Evolutionary conservation across 805 yeast species (phyloP).

Genomic region (Candida namnaoensis): DNA sequence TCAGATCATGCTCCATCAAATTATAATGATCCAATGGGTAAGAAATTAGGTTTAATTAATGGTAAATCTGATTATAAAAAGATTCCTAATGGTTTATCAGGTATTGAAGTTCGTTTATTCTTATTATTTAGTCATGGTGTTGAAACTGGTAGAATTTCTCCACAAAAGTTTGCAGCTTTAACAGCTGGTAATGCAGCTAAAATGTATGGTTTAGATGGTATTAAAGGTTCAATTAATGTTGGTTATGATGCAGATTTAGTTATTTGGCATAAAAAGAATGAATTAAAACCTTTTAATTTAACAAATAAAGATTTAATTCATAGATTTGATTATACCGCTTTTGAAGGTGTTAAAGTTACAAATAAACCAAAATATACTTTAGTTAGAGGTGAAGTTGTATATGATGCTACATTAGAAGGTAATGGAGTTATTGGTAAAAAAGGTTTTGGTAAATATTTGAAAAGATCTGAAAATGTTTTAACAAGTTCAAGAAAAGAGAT

Average conservation of each 20-base stretch:
- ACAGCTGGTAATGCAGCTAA: conserved; percentile 37
- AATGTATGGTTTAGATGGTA: conserved; percentile 31
- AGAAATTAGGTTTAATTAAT: conserved; percentile 30
- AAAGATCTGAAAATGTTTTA: conserved; percentile 16
- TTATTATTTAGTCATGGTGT: conserved; percentile 35
- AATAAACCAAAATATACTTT: conserved; percentile 41
- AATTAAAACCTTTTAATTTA: conserved; percentile 17
- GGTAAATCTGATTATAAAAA: conserved; percentile 31
- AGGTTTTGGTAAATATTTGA: conserved; percentile 18
- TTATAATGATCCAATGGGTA: conserved; percentile 32
- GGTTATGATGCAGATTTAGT: conserved; percentile 42
- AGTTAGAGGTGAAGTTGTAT: conserved; percentile 27
- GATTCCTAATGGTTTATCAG: conserved; percentile 42
- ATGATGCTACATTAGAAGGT: conserved; percentile 7
- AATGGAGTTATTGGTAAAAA: conserved; percentile 12
- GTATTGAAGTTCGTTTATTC: conserved; percentile 38
- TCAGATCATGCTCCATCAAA: conserved; percentile 39
- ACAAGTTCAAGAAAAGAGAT: conserved; percentile 13
- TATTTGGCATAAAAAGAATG: conserved; percentile 36
- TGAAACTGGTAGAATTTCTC: conserved; percentile 27
- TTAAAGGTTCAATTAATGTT: conserved; percentile 33
- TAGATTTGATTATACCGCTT: conserved; percentile 30
- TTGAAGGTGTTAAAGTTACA: conserved; percentile 27
- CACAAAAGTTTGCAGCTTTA: conserved; percentile 36
- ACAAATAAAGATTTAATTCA: conserved; percentile 25